These are phyloP conservation scores for Elsinoe fawcettii DNA, from an alignment of 2,329 filamentous ascomycete genomes.

Conservation along the genomic window DNA sequence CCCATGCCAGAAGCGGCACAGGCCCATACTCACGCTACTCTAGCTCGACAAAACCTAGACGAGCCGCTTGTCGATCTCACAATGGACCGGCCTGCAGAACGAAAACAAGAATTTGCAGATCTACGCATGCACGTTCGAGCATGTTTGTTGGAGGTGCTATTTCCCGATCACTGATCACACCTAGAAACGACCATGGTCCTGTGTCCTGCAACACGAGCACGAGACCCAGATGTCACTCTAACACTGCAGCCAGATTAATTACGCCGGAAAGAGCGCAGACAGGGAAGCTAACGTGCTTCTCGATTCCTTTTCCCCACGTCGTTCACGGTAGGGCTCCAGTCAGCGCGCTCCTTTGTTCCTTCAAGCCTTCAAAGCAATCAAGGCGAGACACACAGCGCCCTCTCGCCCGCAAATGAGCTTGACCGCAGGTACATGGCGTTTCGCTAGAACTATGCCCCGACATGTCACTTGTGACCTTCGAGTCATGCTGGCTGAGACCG, in stretches of 20 bases:
- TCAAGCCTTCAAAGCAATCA: not conserved
- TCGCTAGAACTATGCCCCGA: conserved; percentile 6
- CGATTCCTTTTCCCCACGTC: conserved; percentile 1
- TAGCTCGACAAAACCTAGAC: not conserved
- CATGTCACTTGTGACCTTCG: not conserved
- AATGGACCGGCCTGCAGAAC: not conserved
- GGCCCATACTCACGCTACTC: not conserved
- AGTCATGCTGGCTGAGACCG: conserved; percentile 4
- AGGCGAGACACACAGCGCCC: not conserved
- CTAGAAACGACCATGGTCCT: not conserved
- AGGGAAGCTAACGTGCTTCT: not conserved
- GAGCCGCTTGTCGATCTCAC: conserved; percentile 10
- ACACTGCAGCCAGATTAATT: not conserved
- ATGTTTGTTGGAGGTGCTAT: not conserved
- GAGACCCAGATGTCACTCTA: not conserved
- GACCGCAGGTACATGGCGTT: not conserved
- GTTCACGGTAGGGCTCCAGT: not conserved
- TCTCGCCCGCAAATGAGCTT: not conserved
- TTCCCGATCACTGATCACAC: conserved; percentile 9
- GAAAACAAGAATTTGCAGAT: conserved; percentile 13
- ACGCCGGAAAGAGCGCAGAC: not conserved
- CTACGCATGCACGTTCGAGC: not conserved
- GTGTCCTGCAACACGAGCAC: not conserved
- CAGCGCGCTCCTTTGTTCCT: not conserved
- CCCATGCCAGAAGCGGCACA: not conserved